Conservation (phyloP, 306 rosid genomes). For the Vachellia collinsii region DNA sequence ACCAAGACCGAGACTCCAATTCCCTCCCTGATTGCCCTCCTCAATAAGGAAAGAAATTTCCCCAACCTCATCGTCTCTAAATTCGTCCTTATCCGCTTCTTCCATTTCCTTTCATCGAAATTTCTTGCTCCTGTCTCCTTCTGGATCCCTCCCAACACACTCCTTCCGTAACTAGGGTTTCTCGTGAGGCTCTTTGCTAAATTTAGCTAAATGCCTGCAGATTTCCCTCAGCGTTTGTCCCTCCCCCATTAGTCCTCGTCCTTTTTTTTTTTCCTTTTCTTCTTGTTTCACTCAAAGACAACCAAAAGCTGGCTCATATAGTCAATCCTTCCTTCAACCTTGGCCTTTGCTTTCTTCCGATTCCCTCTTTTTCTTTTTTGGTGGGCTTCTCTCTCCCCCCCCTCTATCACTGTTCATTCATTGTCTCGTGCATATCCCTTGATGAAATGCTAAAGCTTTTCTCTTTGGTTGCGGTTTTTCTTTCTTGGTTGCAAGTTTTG, state of each 20-base stretch:
- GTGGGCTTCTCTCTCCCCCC: slow-evolving; percentile 40
- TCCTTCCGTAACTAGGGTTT: slow-evolving; percentile 36
- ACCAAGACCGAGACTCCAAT: not conserved
- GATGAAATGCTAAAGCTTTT: slow-evolving; percentile 16
- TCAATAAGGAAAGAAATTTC: not conserved
- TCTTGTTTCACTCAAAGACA: slow-evolving; percentile 3
- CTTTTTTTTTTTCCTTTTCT: slow-evolving; percentile 22
- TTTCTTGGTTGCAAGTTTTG: not conserved
- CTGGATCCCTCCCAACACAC: slow-evolving; percentile 48
- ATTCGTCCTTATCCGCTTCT: not conserved
- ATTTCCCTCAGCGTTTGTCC: slow-evolving; percentile 26
- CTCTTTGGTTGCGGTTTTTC: not conserved
- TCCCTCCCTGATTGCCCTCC: not conserved
- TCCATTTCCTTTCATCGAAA: not conserved
- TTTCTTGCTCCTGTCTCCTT: not conserved
- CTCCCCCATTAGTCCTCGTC: slow-evolving; percentile 25
- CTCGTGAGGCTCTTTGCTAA: slow-evolving; percentile 30
- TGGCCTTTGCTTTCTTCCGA: not conserved
- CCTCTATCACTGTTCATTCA: slow-evolving; percentile 36
- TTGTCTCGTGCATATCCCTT: not conserved
- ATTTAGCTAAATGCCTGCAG: slow-evolving; percentile 53
- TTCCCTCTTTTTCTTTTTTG: slow-evolving; percentile 35
- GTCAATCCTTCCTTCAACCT: slow-evolving; percentile 26
- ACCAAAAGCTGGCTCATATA: slow-evolving; percentile 38
- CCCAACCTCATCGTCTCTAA: not conserved